Conservation (phyloP, 306 rosid genomes). For the Prosopis cineraria region DNA sequence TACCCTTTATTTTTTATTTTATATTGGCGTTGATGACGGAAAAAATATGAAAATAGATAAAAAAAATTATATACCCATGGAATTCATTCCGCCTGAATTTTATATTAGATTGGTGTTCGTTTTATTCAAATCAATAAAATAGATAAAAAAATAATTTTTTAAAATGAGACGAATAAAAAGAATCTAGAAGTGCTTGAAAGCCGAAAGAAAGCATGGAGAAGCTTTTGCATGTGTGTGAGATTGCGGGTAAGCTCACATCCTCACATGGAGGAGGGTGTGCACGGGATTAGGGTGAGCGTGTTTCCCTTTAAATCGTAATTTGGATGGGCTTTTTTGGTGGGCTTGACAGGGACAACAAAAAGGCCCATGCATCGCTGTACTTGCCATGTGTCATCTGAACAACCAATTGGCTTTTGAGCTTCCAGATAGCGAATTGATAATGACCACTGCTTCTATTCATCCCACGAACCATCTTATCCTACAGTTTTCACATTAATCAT, state of each 20-base stretch:
- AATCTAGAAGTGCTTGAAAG: background rate
- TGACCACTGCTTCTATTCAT: constrained; percentile 26
- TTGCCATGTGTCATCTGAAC: constrained; percentile 26
- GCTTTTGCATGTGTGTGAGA: background rate
- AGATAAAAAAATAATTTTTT: too few relatives aligned
- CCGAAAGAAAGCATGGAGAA: background rate
- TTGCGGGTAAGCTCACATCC: constrained; percentile 7
- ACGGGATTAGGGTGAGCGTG: constrained; percentile 47
- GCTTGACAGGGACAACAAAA: constrained; percentile 23
- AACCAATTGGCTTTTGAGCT: constrained; percentile 28
- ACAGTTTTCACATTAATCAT: constrained; percentile 15
- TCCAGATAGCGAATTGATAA: constrained; percentile 31
- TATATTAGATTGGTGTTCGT: too few relatives aligned
- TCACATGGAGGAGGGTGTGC: constrained; percentile 42
- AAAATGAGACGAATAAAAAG: background rate
- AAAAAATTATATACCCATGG: too few relatives aligned
- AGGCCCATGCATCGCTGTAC: constrained; percentile 33
- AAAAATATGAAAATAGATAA: too few relatives aligned
- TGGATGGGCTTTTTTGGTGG: constrained; percentile 33
- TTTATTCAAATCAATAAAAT: too few relatives aligned
- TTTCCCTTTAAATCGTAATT: background rate
- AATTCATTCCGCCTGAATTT: too few relatives aligned
- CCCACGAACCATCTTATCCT: constrained; percentile 36
- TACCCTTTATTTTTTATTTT: too few relatives aligned
- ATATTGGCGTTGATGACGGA: too few relatives aligned